Evolutionary conservation across 2,329 filamentous ascomycete species (phyloP).

Genomic region (Alternaria alternata): DNA sequence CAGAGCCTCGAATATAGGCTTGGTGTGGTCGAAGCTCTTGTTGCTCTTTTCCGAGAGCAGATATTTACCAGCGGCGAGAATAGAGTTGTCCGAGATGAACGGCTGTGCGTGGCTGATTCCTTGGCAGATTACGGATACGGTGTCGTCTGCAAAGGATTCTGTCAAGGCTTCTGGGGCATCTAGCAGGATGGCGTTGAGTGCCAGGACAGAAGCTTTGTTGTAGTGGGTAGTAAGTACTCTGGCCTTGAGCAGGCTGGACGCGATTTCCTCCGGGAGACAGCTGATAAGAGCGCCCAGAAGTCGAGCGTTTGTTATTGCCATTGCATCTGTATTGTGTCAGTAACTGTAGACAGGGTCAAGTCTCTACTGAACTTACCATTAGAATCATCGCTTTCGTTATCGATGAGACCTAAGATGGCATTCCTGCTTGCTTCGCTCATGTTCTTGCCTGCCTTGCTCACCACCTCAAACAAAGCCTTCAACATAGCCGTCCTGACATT

Average conservation of each 20-base stretch:
- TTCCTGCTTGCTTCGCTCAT: conserved; percentile 92
- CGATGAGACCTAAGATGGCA: conserved; percentile 88
- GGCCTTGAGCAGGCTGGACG: conserved; percentile 67
- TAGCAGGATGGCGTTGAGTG: conserved; percentile 85
- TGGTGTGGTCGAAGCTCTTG: conserved; percentile 78
- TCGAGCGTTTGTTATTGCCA: conserved; percentile 89
- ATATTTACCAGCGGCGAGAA: conserved; percentile 91
- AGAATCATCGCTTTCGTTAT: conserved; percentile 78
- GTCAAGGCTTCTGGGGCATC: conserved; percentile 78
- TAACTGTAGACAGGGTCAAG: background rate
- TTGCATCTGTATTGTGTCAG: conserved; percentile 59
- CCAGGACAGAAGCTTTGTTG: conserved; percentile 80
- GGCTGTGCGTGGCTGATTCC: conserved; percentile 76
- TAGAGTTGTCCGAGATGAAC: conserved; percentile 87
- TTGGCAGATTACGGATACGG: conserved; percentile 78
- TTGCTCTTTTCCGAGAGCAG: conserved; percentile 71
- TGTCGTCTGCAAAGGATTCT: conserved; percentile 74
- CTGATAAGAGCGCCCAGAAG: conserved; percentile 89
- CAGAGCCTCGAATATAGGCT: conserved; percentile 81
- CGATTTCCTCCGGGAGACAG: conserved; percentile 78
- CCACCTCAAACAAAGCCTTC: conserved; percentile 93
- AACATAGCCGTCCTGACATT: conserved; percentile 96
- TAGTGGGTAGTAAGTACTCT: conserved; percentile 81
- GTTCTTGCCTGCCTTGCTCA: conserved; percentile 91
- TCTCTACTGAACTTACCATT: conserved; percentile 60